Percentiles rank a stretch among this genome's conserved stretches.
These are phyloP conservation scores for Xanthoconium stramineum DNA, from an alignment of 768 basidiomycete genomes.

Conservation along the genomic window DNA sequence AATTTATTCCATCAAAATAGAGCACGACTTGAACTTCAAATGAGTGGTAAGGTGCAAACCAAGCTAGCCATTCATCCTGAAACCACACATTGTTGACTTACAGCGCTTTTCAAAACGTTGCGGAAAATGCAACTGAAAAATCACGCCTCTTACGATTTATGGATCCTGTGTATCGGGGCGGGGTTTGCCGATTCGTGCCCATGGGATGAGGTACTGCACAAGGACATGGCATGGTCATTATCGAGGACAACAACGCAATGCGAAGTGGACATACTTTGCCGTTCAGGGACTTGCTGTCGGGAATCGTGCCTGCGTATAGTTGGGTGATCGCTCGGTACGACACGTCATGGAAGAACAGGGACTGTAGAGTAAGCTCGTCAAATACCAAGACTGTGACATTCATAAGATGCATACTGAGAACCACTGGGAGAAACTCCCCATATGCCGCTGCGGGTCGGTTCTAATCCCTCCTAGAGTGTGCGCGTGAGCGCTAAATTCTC, in stretches of 20 bases:
- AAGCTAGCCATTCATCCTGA: no score
- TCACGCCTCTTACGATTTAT: conserved; percentile 28
- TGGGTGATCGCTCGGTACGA: conserved; percentile 46
- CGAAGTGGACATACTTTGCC: conserved; percentile 39
- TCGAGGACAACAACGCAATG: background rate
- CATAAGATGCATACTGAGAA: conserved; percentile 8
- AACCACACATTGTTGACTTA: no score
- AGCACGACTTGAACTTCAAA: no score
- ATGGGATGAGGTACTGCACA: conserved; percentile 45
- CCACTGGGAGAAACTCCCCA: background rate
- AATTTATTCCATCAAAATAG: no score
- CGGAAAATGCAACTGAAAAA: no score
- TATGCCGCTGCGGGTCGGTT: conserved; percentile 25
- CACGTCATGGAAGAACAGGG: conserved; percentile 26
- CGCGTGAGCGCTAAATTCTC: background rate
- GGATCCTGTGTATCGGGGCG: conserved; percentile 34
- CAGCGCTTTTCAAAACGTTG: no score
- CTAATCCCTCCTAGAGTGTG: conserved; percentile 5
- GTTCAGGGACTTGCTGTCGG: conserved; percentile 38
- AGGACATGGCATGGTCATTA: background rate
- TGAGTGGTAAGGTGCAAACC: no score
- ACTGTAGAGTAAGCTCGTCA: conserved; percentile 6
- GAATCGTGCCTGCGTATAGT: conserved; percentile 47
- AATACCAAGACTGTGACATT: background rate
- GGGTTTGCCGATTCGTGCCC: conserved; percentile 39